Percentiles rank a stretch among this genome's conserved stretches.
Conservation (phyloP, 1,139 yeast species). For the Geotrichum aggregatum region DNA sequence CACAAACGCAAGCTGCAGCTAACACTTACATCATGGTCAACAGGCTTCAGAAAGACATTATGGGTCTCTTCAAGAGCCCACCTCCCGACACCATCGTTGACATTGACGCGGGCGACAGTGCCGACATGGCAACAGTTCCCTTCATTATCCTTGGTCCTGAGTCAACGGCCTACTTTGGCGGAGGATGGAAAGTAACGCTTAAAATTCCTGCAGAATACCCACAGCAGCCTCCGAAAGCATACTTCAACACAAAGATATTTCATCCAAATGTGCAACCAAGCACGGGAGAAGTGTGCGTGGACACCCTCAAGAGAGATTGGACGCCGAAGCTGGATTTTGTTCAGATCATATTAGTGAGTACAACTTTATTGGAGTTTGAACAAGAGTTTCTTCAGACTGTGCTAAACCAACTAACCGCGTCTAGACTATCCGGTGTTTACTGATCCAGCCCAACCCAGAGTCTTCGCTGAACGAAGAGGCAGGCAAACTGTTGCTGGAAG, state of each 20-base stretch:
- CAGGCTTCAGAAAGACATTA: slow-evolving; percentile 24
- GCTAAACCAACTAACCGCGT: background rate
- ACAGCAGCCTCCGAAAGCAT: slow-evolving; percentile 56
- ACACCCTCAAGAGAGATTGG: slow-evolving; percentile 66
- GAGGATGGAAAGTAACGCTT: slow-evolving; percentile 53
- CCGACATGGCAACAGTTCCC: slow-evolving; percentile 15
- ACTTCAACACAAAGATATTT: slow-evolving; percentile 51
- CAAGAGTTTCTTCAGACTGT: background rate
- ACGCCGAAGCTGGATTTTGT: slow-evolving; percentile 49
- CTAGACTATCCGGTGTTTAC: slow-evolving; percentile 35
- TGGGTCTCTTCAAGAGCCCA: slow-evolving; percentile 20
- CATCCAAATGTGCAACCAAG: slow-evolving; percentile 68
- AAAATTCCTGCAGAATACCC: slow-evolving; percentile 56
- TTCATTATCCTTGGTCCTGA: slow-evolving; percentile 49
- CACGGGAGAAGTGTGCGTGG: slow-evolving; percentile 82
- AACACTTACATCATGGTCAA: slow-evolving; percentile 5
- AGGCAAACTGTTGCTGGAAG: slow-evolving; percentile 36
- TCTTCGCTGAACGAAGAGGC: slow-evolving; percentile 39
- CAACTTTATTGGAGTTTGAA: background rate
- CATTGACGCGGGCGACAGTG: slow-evolving; percentile 13
- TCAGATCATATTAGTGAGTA: slow-evolving; percentile 31
- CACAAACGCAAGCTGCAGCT: background rate
- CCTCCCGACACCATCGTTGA: slow-evolving; percentile 25
- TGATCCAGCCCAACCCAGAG: slow-evolving; percentile 39
- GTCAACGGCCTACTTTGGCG: slow-evolving; percentile 51